Evolutionary conservation across 1,284 basidiomycete species (phyloP), one percentile per base, ranked within the genome.

Genomic region (Apiotrichum brassicae): DNA sequence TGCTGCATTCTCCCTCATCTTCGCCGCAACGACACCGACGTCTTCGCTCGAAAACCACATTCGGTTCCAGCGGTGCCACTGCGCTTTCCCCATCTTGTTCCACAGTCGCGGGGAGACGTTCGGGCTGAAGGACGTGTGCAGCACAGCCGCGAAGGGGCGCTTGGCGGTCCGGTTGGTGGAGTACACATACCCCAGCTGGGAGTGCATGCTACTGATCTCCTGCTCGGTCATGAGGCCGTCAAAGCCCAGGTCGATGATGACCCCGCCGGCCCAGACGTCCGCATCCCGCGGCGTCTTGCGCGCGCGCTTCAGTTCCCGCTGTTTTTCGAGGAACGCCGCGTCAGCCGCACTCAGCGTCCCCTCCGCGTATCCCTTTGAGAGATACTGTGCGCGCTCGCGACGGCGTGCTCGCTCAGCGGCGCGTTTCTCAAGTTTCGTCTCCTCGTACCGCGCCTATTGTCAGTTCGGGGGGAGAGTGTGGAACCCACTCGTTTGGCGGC

Each of bases 141-240:
- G 69, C 30, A 97, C 70, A 6, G 75, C 73, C 11, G 77, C 74
- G 66, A 97, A 89, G 0, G 90, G 86, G 49, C 75, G 77, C 5
- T 77, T 65, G 1, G 88, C 81, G 41, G 79, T 79, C 45, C 87
- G 82, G 71, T 97, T 94, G 39, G 82, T 80, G 58, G 86, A 85
- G 72, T 97, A 97, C 30, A 87, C 83, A 66, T 87, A 95, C 28
- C 83, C 84, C 46, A 97, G 76, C 71, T 98, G 95, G 33, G 86
- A 85, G 41, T 81, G 82, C 66, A 98, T 79, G 18, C 90, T 95
- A 54, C 77, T 81, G 54, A 94, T 79, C 77, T 98, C 95, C 88
- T 94, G 92, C 48, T 92, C 90, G 42, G 76, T 82, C 95, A 98
- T 98, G 72, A 86, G 78, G 41, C 91, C 82, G 70, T 99, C 95